Evolutionary conservation across 371 early-diverging fungal genomes (phyloP).

Genomic region (Mucor saturninus): DNA sequence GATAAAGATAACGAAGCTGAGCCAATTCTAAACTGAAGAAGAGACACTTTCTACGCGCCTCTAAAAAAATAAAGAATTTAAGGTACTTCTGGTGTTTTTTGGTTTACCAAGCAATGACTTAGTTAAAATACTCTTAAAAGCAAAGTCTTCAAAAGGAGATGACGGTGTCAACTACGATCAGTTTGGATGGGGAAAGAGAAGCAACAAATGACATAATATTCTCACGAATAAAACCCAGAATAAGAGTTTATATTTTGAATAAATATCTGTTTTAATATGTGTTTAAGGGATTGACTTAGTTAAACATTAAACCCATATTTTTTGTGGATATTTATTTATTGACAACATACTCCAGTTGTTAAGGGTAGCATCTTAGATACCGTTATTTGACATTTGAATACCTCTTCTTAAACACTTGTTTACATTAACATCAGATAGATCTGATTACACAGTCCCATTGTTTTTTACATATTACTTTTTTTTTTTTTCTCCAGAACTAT

Average conservation of each 20-base stretch:
- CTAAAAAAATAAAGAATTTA: neutral
- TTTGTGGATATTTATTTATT: too few species aligned
- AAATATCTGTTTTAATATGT: neutral
- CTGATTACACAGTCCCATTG: too few species aligned
- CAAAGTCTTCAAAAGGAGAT: neutral
- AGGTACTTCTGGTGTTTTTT: neutral
- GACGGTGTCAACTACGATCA: neutral
- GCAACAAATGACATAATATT: neutral
- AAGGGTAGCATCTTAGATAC: too few species aligned
- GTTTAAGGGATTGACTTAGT: too few species aligned
- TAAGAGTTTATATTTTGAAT: neutral
- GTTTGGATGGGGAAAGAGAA: slow-evolving; percentile 5
- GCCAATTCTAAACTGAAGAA: neutral
- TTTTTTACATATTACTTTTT: too few species aligned
- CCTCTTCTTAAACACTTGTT: too few species aligned
- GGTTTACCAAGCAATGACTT: neutral
- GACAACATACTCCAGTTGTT: too few species aligned
- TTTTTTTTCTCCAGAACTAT: too few species aligned
- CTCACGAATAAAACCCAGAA: neutral
- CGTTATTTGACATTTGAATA: too few species aligned
- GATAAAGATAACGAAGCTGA: neutral
- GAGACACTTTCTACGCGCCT: neutral
- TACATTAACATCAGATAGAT: too few species aligned
- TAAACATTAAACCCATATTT: too few species aligned
- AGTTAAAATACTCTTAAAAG: neutral